These are phyloP conservation scores for Talaromyces sp. DNA, from an alignment of 2,329 filamentous ascomycete species.

Conservation along the genomic window DNA sequence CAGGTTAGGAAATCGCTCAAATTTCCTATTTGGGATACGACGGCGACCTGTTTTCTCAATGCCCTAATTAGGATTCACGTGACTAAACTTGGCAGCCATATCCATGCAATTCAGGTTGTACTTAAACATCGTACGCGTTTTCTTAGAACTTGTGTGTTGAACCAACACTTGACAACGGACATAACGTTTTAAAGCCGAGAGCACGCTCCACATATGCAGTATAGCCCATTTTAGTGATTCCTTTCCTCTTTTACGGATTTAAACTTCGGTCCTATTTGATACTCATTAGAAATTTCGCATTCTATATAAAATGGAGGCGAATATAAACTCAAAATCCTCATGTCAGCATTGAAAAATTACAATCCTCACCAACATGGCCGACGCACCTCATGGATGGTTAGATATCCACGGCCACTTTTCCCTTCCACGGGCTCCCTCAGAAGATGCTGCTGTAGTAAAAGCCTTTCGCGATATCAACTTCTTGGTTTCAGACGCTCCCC, in stretches of 20 bases:
- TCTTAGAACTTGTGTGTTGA: neutral
- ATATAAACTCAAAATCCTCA: neutral
- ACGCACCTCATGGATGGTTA: neutral
- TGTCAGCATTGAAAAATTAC: neutral
- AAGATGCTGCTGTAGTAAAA: neutral
- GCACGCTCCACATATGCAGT: neutral
- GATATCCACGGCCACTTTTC: conserved; percentile 6
- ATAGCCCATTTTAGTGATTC: neutral
- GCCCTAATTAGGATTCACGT: neutral
- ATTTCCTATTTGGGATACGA: neutral
- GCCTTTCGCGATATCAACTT: neutral
- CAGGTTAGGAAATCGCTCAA: neutral
- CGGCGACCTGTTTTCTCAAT: too few relatives aligned
- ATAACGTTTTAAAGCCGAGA: neutral
- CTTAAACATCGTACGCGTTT: neutral
- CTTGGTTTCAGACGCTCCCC: neutral
- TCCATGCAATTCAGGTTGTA: neutral
- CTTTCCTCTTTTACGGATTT: neutral
- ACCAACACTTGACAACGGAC: neutral
- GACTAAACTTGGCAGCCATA: neutral
- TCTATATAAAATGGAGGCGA: neutral
- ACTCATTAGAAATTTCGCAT: too few relatives aligned
- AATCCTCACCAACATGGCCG: neutral
- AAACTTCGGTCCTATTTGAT: neutral
- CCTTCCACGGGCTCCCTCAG: neutral